Percentiles rank a stretch among this genome's conserved stretches.
phyloP scores from a whole-genome alignment of 2,329 filamentous ascomycete genomes.

The Colletotrichum sp. region DNA sequence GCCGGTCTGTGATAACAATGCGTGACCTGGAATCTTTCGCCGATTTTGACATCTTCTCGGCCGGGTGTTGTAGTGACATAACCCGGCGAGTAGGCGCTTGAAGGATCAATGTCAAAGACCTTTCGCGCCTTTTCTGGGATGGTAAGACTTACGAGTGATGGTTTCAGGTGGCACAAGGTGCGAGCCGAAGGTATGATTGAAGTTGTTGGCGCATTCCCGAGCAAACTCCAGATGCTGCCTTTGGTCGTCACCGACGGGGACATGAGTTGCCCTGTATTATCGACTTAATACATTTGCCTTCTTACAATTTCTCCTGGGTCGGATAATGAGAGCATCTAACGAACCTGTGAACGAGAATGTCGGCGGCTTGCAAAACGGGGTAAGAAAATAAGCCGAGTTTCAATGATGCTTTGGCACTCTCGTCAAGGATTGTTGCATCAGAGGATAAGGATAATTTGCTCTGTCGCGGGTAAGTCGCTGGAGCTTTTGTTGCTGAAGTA shows the following conservation, averaged over 20 bases:
- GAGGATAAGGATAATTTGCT: constrained; percentile 74
- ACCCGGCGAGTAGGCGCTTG: constrained; percentile 80
- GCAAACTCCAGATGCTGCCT: constrained; percentile 93
- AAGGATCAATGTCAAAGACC: not conserved
- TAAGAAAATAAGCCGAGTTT: constrained; percentile 96
- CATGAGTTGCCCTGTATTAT: constrained; percentile 76
- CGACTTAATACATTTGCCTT: not conserved
- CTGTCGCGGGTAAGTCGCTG: constrained; percentile 42
- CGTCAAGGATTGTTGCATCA: constrained; percentile 62
- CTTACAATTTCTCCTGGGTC: not conserved
- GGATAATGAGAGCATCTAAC: not conserved
- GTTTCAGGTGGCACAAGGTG: constrained; percentile 71
- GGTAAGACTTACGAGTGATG: constrained; percentile 64
- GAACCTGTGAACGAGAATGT: constrained; percentile 85
- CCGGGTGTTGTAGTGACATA: constrained; percentile 85
- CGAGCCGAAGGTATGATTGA: constrained; percentile 78
- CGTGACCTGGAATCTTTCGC: constrained; percentile 73
- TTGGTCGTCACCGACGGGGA: constrained; percentile 97
- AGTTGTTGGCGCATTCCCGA: constrained; percentile 82
- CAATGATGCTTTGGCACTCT: constrained; percentile 62
- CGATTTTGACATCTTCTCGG: constrained; percentile 94
- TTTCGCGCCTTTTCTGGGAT: not conserved
- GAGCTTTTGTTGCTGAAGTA: not conserved
- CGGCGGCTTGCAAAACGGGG: constrained; percentile 92
- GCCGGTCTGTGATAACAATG: constrained; percentile 80